Conservation (phyloP, 306 rosid genomes). For the Adenanthera pavonina region DNA sequence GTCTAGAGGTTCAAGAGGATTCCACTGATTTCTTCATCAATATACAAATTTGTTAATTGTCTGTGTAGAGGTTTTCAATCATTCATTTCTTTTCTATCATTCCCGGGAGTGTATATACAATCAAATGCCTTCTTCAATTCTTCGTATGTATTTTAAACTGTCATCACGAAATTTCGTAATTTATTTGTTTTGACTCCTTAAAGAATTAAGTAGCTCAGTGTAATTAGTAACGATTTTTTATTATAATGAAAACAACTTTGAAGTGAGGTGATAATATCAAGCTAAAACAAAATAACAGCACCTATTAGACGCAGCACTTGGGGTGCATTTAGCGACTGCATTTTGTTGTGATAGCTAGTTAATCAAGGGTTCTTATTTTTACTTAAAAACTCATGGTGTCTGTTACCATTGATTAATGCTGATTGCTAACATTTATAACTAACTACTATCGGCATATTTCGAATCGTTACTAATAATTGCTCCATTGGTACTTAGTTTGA, state of each 20-base stretch:
- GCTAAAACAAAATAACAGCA: too few species aligned
- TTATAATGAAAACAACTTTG: not conserved
- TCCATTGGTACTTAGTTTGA: not conserved
- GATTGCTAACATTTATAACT: not conserved
- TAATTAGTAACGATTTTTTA: not conserved
- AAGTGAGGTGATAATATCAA: not conserved
- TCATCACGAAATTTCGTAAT: conserved; percentile 4
- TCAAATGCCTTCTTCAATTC: conserved; percentile 33
- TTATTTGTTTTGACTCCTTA: not conserved
- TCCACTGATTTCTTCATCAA: conserved; percentile 55
- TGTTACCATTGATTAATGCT: not conserved
- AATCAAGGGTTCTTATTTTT: too few species aligned
- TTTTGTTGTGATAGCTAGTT: too few species aligned
- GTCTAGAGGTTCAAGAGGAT: conserved; percentile 81
- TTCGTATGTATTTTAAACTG: conserved; percentile 6
- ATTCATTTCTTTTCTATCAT: conserved; percentile 36
- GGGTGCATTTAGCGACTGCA: too few species aligned
- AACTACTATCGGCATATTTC: too few species aligned
- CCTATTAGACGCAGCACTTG: too few species aligned
- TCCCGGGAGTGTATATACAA: conserved; percentile 57
- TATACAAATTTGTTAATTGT: conserved; percentile 25
- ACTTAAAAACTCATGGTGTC: not conserved
- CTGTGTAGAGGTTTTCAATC: conserved; percentile 26
- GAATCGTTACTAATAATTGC: not conserved
- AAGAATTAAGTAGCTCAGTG: not conserved